Evolutionary conservation across 352 stramenopile genomes (phyloP).

Genomic region (Blastocystis sp.): DNA sequence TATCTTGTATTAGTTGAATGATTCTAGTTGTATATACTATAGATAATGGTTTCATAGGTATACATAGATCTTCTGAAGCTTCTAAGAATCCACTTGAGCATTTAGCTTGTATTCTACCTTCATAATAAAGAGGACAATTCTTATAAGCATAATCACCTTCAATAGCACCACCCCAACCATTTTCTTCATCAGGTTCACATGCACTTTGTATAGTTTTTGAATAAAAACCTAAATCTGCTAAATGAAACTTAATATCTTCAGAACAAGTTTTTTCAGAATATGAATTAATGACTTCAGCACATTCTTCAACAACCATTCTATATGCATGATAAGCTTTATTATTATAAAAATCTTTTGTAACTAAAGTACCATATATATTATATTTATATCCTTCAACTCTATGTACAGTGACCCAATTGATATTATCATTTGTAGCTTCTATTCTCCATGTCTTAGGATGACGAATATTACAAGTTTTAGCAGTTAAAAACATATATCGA

Average conservation of each 20-base stretch:
- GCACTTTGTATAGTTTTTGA: background rate
- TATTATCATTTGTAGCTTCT: slow-evolving; percentile 4
- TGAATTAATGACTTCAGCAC: too few species aligned
- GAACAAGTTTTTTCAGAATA: too few species aligned
- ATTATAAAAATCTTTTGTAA: too few species aligned
- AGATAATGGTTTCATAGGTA: background rate
- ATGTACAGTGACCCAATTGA: background rate
- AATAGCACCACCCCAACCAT: slow-evolving; percentile 4
- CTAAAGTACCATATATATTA: too few species aligned
- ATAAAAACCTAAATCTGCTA: slow-evolving; percentile 18
- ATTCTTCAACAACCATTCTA: too few species aligned
- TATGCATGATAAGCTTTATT: too few species aligned
- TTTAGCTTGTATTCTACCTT: background rate
- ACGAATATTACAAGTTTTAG: too few species aligned
- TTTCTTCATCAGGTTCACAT: background rate
- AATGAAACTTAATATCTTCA: too few species aligned
- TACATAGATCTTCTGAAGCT: background rate
- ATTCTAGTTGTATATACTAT: too few species aligned
- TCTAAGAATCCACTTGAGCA: slow-evolving; percentile 1
- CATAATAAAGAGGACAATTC: background rate
- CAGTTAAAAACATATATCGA: too few species aligned
- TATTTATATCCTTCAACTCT: too few species aligned
- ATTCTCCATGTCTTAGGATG: slow-evolving; percentile 4
- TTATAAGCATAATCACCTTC: slow-evolving; percentile 22
- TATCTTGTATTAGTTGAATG: too few species aligned